Evolutionary conservation across 2,329 filamentous ascomycete genomes (phyloP), one percentile per base, ranked within the genome.

Genomic region (Fusarium scirpi): DNA sequence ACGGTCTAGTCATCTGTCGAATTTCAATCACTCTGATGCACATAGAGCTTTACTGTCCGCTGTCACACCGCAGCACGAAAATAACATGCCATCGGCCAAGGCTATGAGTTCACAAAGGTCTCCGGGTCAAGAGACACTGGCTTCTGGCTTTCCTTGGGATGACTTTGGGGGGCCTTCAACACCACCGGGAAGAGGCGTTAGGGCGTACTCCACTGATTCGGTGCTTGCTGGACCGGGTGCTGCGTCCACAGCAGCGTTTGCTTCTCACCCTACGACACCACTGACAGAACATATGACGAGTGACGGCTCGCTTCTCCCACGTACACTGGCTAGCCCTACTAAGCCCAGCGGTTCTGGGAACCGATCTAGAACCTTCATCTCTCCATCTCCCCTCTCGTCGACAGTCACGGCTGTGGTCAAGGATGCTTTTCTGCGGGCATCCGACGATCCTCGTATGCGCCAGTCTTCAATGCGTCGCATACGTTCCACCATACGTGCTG

Each of bases 351-450:
- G 76, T 30, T 54, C 58, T 27, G 61, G 62, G 71, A 67, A 77
- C 72, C 67, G 78, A 71, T 65, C 82, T 29, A 84, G 83, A 32
- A 82, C 84, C 4, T 83, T 89, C 40, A 87, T 89, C 65, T 89
- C 87, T 5, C 87, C 87, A 13, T 89, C 87, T 1, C 87, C 87
- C 1, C 81, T 89, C 34, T 88, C 87, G 3, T 88, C 87, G 0
- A 89, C 87, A 3, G 85, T 90, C 40, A 87, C 83, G 20, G 85
- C 86, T 0, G 86, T 87, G 1, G 85, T 90, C 45, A 85, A 86
- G 44, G 87, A 89, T 69, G 85, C 83, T 13, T 80, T 89, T 30
- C 80, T 87, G 3, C 80, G 85, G 13, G 82, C 83, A 32, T 80
- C 84, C 18, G 82, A 84, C 27, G 78, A 76, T 32, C 76, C 82